Percentiles rank a stretch among this genome's conserved stretches.
These are phyloP conservation scores for Cercospora citrullina DNA, from an alignment of 2,329 filamentous ascomycete genomes.

Conservation along the genomic window DNA sequence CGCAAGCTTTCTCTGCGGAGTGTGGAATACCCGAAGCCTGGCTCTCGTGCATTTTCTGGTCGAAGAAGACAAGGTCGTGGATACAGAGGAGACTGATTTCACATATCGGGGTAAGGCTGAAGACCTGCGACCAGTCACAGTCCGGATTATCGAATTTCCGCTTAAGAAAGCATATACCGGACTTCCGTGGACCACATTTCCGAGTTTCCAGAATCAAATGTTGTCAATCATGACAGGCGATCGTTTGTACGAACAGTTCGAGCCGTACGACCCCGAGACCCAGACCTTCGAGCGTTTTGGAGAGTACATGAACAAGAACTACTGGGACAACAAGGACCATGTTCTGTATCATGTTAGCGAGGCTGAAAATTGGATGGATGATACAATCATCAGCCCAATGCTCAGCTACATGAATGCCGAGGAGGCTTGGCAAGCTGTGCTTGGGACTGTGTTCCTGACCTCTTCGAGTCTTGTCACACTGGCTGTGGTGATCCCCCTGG, in stretches of 20 bases:
- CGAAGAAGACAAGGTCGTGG: slow-evolving; percentile 20
- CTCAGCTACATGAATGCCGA: slow-evolving; percentile 12
- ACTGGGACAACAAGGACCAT: slow-evolving; percentile 17
- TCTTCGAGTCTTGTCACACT: background rate
- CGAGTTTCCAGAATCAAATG: slow-evolving; percentile 21
- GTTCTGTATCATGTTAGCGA: slow-evolving; percentile 16
- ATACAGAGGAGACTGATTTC: slow-evolving; percentile 11
- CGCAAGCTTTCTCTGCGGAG: slow-evolving; percentile 23
- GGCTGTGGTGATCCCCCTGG: slow-evolving; percentile 1
- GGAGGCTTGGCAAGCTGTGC: slow-evolving; percentile 1
- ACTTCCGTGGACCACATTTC: slow-evolving; percentile 18
- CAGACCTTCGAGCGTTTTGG: slow-evolving; percentile 18
- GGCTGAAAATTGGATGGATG: slow-evolving; percentile 18
- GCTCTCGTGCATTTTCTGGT: slow-evolving; percentile 26
- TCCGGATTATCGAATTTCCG: slow-evolving; percentile 26
- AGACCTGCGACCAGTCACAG: slow-evolving; percentile 19
- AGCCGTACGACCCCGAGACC: slow-evolving; percentile 15
- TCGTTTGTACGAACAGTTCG: slow-evolving; percentile 25
- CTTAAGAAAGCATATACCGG: slow-evolving; percentile 22
- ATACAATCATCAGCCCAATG: slow-evolving; percentile 18
- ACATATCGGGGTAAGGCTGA: slow-evolving; percentile 10
- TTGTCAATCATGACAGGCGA: slow-evolving; percentile 22
- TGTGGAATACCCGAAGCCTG: slow-evolving; percentile 21
- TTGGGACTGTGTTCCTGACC: slow-evolving; percentile 9
- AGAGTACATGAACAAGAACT: slow-evolving; percentile 20